A percentile compares a stretch with the other conserved stretches of the same genome.
Evolutionary conservation across 345 rosid species (phyloP).

Genomic region (Erucastrum elatum): DNA sequence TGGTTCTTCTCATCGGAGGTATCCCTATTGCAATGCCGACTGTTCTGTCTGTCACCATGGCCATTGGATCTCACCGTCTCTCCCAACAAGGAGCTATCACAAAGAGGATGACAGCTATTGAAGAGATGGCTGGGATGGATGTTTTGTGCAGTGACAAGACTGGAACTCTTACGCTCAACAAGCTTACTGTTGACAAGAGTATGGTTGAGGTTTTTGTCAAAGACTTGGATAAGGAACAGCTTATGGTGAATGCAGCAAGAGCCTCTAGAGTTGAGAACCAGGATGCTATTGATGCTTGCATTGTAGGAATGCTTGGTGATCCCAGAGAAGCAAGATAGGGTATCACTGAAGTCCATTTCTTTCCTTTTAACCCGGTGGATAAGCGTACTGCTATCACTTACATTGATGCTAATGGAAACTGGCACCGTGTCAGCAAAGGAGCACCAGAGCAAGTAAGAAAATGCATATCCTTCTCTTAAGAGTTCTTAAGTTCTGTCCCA

Average conservation of each 20-base stretch:
- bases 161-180: constrained; percentile 86
- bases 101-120: constrained; percentile 89
- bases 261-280: constrained; percentile 87
- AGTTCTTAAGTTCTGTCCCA: background rate
- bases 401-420: constrained; percentile 56
- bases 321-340: constrained; percentile 64
- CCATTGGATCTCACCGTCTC: constrained; percentile 81
- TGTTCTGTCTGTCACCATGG: constrained; percentile 84
- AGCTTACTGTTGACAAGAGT: constrained; percentile 77
- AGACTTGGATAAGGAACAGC: constrained; percentile 57
- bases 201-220: constrained; percentile 74
- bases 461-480: background rate
- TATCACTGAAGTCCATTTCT: constrained; percentile 71
- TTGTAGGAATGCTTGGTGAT: constrained; percentile 45
- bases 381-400: constrained; percentile 89
- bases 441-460: constrained; percentile 79
- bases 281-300: constrained; percentile 59
- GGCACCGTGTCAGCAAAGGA: constrained; percentile 87
- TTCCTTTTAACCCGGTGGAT: constrained; percentile 85
- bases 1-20: constrained; percentile 85
- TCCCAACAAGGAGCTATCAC: constrained; percentile 88
- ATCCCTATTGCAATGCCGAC: constrained; percentile 94
- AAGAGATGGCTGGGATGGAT: constrained; percentile 95
- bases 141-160: constrained; percentile 91
- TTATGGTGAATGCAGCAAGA: constrained; percentile 69